Evolutionary conservation across 805 yeast species (phyloP).

Genomic region (Saccharomycopsis synnaedendra): DNA sequence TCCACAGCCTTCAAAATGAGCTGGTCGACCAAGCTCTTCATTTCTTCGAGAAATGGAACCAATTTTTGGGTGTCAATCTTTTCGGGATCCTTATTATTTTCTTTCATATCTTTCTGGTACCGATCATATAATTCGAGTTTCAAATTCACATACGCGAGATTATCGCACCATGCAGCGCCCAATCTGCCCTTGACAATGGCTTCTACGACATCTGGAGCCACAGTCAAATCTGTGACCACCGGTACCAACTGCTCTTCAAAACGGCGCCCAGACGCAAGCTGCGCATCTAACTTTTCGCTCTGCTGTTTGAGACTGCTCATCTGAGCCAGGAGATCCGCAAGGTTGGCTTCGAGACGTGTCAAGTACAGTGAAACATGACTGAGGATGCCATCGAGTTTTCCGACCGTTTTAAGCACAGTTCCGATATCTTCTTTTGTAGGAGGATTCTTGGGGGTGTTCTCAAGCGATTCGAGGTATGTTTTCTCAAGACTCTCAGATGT

Average conservation of each 20-base stretch:
- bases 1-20: constrained; percentile 58
- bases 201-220: constrained; percentile 61
- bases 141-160: constrained; percentile 45
- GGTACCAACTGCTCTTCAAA: constrained; percentile 53
- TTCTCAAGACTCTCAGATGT: too few relatives aligned
- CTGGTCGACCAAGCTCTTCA: constrained; percentile 30
- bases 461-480: too few relatives aligned
- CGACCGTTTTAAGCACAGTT: too few relatives aligned
- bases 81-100: neutral
- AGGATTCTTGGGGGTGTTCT: too few relatives aligned
- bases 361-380: constrained; percentile 25
- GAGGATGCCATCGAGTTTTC: too few relatives aligned
- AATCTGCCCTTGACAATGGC: constrained; percentile 50
- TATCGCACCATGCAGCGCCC: constrained; percentile 49
- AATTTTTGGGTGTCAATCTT: constrained; percentile 12
- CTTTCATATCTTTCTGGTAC: constrained; percentile 20
- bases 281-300: constrained; percentile 35
- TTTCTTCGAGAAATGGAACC: constrained; percentile 18
- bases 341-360: constrained; percentile 43
- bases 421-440: too few relatives aligned
- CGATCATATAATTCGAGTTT: constrained; percentile 43
- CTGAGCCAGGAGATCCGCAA: constrained; percentile 44
- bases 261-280: constrained; percentile 35
- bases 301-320: constrained; percentile 48
- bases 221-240: constrained; percentile 58